Percentiles rank a stretch among this genome's conserved stretches.
These are phyloP conservation scores for Sabuloglossum arenarium DNA, from an alignment of 495 filamentous ascomycete genomes.

Conservation along the genomic window DNA sequence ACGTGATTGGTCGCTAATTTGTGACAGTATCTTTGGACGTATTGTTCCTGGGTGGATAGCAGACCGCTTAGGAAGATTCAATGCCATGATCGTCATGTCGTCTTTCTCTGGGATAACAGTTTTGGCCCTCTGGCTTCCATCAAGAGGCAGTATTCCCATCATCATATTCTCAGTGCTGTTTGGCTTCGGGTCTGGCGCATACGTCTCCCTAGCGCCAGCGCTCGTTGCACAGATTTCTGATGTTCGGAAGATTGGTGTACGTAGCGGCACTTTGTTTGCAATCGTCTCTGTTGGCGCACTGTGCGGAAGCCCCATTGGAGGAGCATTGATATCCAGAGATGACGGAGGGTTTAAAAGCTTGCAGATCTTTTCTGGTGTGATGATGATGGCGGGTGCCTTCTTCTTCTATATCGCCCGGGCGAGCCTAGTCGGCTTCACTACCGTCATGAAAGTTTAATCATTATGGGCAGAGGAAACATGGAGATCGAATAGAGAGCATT, in stretches of 20 bases:
- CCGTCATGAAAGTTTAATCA: neutral
- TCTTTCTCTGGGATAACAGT: conserved; percentile 11
- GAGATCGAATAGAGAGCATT: neutral
- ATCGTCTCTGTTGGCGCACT: conserved; percentile 41
- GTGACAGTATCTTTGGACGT: conserved; percentile 14
- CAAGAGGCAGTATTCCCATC: conserved; percentile 7
- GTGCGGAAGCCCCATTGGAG: conserved; percentile 51
- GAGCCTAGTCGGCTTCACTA: neutral
- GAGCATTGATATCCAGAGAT: conserved; percentile 36
- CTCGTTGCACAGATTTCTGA: conserved; percentile 22
- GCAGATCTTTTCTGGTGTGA: conserved; percentile 45
- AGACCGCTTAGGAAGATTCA: conserved; percentile 18
- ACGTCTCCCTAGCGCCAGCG: conserved; percentile 15
- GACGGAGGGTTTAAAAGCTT: conserved; percentile 34
- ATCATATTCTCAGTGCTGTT: conserved; percentile 16
- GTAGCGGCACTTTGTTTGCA: conserved; percentile 47
- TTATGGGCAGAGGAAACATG: too few species aligned
- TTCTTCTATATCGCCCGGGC: conserved; percentile 17
- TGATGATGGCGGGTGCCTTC: conserved; percentile 28
- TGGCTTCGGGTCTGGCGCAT: conserved; percentile 19
- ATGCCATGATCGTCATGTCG: conserved; percentile 14
- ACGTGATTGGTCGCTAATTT: too few species aligned
- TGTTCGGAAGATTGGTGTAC: conserved; percentile 48
- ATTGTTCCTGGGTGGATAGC: conserved; percentile 14
- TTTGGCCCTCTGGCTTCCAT: conserved; percentile 19